Percentiles rank a stretch among this genome's conserved stretches.
These are phyloP conservation scores for Patellaria atrata DNA, from an alignment of 495 filamentous ascomycete genomes.

Conservation along the genomic window DNA sequence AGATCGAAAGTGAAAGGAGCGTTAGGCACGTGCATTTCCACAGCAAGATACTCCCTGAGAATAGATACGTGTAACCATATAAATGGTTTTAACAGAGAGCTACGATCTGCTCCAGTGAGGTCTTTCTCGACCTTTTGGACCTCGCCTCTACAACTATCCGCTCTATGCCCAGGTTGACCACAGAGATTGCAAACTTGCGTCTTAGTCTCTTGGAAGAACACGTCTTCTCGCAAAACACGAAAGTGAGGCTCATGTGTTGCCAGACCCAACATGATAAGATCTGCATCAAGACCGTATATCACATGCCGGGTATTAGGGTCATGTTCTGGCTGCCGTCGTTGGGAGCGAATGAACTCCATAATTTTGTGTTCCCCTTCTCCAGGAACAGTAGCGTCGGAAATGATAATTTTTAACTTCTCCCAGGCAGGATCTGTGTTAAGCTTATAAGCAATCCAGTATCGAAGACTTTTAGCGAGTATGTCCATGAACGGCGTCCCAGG, in stretches of 20 bases:
- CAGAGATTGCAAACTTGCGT: slow-evolving; percentile 70
- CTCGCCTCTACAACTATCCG: slow-evolving; percentile 65
- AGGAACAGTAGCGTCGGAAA: slow-evolving; percentile 93
- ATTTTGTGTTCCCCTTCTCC: slow-evolving; percentile 99
- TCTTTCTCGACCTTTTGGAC: slow-evolving; percentile 75
- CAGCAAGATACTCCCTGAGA: slow-evolving; percentile 82
- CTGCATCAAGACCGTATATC: slow-evolving; percentile 89
- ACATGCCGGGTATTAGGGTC: slow-evolving; percentile 95
- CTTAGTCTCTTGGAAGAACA: slow-evolving; percentile 80
- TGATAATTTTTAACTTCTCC: slow-evolving; percentile 82
- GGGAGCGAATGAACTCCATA: slow-evolving; percentile 94
- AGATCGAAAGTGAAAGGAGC: slow-evolving; percentile 75
- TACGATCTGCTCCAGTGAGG: slow-evolving; percentile 59
- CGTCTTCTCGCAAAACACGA: slow-evolving; percentile 90
- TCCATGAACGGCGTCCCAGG: slow-evolving; percentile 99
- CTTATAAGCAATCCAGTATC: slow-evolving; percentile 95
- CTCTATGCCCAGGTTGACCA: slow-evolving; percentile 80
- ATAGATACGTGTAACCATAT: slow-evolving; percentile 95
- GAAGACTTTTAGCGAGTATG: slow-evolving; percentile 74
- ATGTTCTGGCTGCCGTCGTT: slow-evolving; percentile 76
- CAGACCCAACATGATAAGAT: slow-evolving; percentile 97
- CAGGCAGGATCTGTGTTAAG: slow-evolving; percentile 94
- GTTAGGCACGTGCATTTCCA: slow-evolving; percentile 68
- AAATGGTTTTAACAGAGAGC: slow-evolving; percentile 66
- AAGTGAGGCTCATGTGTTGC: slow-evolving; percentile 97